Base-by-base conservation (phyloP, 2,329 filamentous ascomycete genomes). In the Scedosporium apiospermum region DNA sequence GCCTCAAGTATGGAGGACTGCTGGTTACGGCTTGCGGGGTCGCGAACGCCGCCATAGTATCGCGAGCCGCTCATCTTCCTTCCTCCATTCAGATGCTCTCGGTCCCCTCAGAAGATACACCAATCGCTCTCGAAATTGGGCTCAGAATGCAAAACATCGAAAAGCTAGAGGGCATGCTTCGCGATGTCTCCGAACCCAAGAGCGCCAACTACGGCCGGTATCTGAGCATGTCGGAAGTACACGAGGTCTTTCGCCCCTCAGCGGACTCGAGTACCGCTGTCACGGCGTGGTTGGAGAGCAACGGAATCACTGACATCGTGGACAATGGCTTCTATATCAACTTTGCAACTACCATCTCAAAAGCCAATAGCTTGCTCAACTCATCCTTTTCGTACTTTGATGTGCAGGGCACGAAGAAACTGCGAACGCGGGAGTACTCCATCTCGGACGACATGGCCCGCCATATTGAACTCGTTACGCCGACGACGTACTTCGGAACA, bases 401-500 rank as follows among this genome's bases (percentile, higher is more conserved):
- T 59, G 71, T 72, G 10, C 74, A 72, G 6, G 73, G 69, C 10
- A 67, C 69, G 30, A 70, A 71, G 51, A 76, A 78, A 67, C 69
- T 72, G 53, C 65, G 71, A 2, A 69, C 69, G 1, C 64, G 64
- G 26, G 58, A 66, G 55, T 72, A 72, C 63, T 71, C 68, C 1
- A 63, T 73, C 16, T 70, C 70, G 0, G 70, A 74, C n/a, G 67
- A 73, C 14, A 65, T 80, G 60, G 66, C 68, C 26, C 63, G 65
- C 42, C 68, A 76, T 65, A 75, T 81, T 64, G 76, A 79, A 65
- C 68, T 80, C 38, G 71, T 81, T 58, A 74, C 77, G 26, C 78
- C 78, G 0, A 79, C 78, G 5, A 78, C 75, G 16, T 78, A 74
- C 67, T 80, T 82, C 63, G 78, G 76, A 57, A 73, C 71, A 58